Percentiles rank a stretch among this genome's conserved stretches.
Evolutionary conservation across 768 basidiomycete species (phyloP).

Genomic region (Daedaleopsis sinensis): DNA sequence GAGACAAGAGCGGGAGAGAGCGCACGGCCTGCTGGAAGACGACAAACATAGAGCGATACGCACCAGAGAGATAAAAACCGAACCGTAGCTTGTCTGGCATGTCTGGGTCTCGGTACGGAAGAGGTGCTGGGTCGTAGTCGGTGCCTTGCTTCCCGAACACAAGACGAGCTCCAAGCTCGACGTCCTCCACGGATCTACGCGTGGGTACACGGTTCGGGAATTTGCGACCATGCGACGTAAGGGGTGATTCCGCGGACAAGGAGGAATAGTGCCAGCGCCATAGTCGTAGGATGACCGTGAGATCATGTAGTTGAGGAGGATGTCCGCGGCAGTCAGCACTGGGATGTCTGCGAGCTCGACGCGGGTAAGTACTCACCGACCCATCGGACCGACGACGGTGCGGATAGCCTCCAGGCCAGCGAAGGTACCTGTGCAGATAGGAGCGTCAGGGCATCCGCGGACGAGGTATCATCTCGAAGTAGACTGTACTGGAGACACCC

Average conservation of each 20-base stretch:
- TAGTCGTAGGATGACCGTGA: not conserved
- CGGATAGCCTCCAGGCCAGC: conserved; percentile 75
- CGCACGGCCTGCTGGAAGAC: not conserved
- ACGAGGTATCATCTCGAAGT: not conserved
- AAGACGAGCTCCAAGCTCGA: conserved; percentile 59
- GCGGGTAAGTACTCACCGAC: conserved; percentile 47
- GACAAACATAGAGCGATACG: not conserved
- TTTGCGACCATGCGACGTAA: not conserved
- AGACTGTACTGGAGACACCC: not conserved
- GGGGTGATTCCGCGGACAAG: not conserved
- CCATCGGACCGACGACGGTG: conserved; percentile 65
- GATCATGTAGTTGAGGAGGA: not conserved
- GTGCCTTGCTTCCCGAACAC: conserved; percentile 57
- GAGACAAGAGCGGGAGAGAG: not conserved
- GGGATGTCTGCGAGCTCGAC: not conserved
- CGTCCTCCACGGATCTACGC: conserved; percentile 65
- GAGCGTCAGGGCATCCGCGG: not conserved
- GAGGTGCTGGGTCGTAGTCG: conserved; percentile 31
- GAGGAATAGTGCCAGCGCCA: not conserved
- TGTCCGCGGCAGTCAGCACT: conserved; percentile 1
- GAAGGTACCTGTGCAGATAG: not conserved
- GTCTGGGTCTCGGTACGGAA: conserved; percentile 39
- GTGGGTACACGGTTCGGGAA: not conserved
- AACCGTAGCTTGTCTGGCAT: conserved; percentile 41
- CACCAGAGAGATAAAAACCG: conserved; percentile 41